Conservation (phyloP, 2,329 filamentous ascomycete species). For the Botryotinia calthae region DNA sequence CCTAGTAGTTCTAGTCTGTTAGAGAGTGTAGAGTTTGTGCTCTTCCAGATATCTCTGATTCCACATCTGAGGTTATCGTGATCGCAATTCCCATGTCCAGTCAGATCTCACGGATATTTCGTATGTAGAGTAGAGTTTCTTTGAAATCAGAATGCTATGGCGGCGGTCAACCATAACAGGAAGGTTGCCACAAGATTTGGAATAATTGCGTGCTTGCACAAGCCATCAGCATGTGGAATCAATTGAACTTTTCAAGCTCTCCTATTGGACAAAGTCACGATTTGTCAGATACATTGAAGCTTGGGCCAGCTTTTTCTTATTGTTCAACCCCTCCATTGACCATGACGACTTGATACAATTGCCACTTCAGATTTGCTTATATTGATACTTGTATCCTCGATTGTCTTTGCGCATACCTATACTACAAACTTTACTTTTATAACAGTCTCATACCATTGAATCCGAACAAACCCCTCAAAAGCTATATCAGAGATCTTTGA, state of each 20-base stretch:
- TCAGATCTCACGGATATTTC: not conserved
- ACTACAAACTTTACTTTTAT: not conserved
- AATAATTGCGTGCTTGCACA: conserved; percentile 1
- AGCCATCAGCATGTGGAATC: conserved; percentile 1
- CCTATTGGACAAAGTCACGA: conserved; percentile 1
- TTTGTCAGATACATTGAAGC: not conserved
- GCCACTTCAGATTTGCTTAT: conserved; percentile 13
- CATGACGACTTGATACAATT: conserved; percentile 12
- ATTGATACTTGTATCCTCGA: not conserved
- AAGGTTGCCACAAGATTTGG: not conserved
- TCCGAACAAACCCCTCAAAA: not conserved
- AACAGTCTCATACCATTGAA: not conserved
- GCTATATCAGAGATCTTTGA: not conserved
- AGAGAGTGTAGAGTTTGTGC: not conserved
- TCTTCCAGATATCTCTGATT: too few species aligned
- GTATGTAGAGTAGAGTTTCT: not conserved
- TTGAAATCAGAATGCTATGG: not conserved
- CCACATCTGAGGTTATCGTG: not conserved
- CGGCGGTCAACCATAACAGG: conserved; percentile 5
- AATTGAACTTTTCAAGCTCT: not conserved
- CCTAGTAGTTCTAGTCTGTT: not conserved
- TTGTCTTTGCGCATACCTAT: not conserved
- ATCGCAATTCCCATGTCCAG: not conserved
- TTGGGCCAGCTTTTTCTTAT: not conserved
- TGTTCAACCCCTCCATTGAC: not conserved